Evolutionary conservation across 345 rosid species (phyloP), one percentile per base, ranked within the genome.

Genomic region (Diplotaxis tenuifolia): DNA sequence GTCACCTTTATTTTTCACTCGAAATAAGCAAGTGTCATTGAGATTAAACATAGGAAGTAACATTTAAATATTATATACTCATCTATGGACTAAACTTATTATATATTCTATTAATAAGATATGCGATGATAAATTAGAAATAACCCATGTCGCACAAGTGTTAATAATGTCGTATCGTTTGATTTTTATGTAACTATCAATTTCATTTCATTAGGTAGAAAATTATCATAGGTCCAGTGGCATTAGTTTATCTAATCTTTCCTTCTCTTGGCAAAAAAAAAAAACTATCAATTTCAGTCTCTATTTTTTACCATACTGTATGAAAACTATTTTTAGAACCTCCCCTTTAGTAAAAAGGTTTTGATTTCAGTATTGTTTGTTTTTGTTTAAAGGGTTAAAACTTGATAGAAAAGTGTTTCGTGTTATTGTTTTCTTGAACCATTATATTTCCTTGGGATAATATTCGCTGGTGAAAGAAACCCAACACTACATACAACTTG

Each of bases 391-490:
- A 32, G 57, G 11, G 15, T 5, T 11, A 14, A 12, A 58, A 18
- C 9, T 34, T 25, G 56, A 29, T 4, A 36, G 65, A 29, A 55
- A 70, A 55, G 40, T 38, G 60, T 6, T 11, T 55, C 9, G 7
- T 9, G 21, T 12, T 70, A 70, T 45, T 63, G 14, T 32, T 69
- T 55, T 65, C 20, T 31, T 18, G 8, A 32, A 32, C 38, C 69
- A 53, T 38, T 36, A 18, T 56, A 65, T 18, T 23, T 76, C 5
- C 12, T 31, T 64, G 55, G 7, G 71, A 64, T 52, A 76, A 57
- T 76, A 76, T 76, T 70, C 80, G 75, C 75, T 76, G 80, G 76
- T 70, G 80, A 70, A 65, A 70, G 80, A 70, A 70, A 77, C 68
- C 32, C 68, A 71, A 70, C 75, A 65, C 76, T 18, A 70, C 76